Evolutionary conservation across 257 asterid genomes (phyloP).

Genomic region (Phtheirospermum japonicum): DNA sequence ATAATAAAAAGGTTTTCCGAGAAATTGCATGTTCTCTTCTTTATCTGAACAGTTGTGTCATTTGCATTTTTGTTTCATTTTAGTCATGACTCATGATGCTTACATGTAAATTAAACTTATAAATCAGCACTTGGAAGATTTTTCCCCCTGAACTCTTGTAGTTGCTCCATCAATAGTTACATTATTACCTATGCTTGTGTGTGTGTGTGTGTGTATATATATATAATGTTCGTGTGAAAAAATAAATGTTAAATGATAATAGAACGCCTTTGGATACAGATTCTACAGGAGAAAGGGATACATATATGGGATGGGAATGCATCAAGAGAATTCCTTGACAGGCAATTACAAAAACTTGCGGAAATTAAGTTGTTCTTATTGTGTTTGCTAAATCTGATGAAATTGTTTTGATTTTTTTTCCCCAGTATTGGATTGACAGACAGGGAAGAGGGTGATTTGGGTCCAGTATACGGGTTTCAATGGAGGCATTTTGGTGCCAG

Average conservation of each 20-base stretch:
- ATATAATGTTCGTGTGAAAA: not conserved
- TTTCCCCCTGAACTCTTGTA: slow-evolving; percentile 8
- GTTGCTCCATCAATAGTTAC: not conserved
- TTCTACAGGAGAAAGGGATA: slow-evolving; percentile 65
- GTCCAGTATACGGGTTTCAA: slow-evolving; percentile 79
- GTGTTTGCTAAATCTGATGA: slow-evolving; percentile 28
- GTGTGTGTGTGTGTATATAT: no score
- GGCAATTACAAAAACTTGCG: slow-evolving; percentile 36
- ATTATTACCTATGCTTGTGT: not conserved
- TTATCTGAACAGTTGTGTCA: not conserved
- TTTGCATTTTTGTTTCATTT: not conserved
- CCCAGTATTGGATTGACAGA: slow-evolving; percentile 60
- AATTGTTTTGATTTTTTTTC: slow-evolving; percentile 14
- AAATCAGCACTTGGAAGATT: not conserved
- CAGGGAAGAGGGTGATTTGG: slow-evolving; percentile 81
- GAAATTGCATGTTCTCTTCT: slow-evolving; percentile 13
- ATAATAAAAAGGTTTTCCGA: not conserved
- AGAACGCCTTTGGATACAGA: slow-evolving; percentile 35
- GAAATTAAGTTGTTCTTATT: not conserved
- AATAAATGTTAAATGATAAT: not conserved
- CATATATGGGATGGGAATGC: slow-evolving; percentile 85
- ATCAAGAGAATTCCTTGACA: slow-evolving; percentile 70
- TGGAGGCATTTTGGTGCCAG: slow-evolving; percentile 90
- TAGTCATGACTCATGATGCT: not conserved
- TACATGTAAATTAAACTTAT: not conserved